Evolutionary conservation across 169 alveolate species (phyloP), one percentile per base, ranked within the genome.

Genomic region (Eimeria praecox): DNA sequence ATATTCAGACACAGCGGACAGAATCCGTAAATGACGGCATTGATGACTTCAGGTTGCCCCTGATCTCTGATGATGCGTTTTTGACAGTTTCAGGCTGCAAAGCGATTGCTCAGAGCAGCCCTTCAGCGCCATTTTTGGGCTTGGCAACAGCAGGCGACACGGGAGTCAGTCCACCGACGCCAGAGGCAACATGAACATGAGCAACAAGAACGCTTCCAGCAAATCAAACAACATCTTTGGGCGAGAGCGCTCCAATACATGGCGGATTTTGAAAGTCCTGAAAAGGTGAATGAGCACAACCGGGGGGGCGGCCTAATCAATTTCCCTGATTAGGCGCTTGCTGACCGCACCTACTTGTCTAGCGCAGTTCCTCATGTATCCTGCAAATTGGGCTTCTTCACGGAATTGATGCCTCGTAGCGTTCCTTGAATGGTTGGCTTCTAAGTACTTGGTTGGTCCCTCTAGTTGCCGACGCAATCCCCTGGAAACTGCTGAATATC

Each of bases 191-290:
- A 20, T 3, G 52, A 35, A 22, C 44, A 27, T 42, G 42, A 24
- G 27, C 89, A 78, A 46, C 89, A 82, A 38, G 52, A 30, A 1
- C 18, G 10, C 54, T 33, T 44, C 73, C 73, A 52, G 44, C 73
- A 52, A 52, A 30, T 82, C 75, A 82, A 82, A 38, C 42, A 82
- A 46, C 52, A 52, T 30, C 90, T 52, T 9, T 49, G 73, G 90
- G 90, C 90, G 30, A 44, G 46, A 33, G 90, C 90, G 44, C 71
- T 80, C 69, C 22, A 54, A 6, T 49, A 80, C 64, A 80, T 80
- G 27, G 42, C 69, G 66, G 90, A 80, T 2, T 80, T 42, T 80
- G 90, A 80, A 12, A 14, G 71, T 20, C 71, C 90, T 9, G 46
- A 40, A 4, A 12, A 35, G 42, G 3, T 30, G 78, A 22, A 30